These are phyloP conservation scores for Spinacia oleracea DNA, from an alignment of 179 eudicot species.

Conservation along the genomic window DNA sequence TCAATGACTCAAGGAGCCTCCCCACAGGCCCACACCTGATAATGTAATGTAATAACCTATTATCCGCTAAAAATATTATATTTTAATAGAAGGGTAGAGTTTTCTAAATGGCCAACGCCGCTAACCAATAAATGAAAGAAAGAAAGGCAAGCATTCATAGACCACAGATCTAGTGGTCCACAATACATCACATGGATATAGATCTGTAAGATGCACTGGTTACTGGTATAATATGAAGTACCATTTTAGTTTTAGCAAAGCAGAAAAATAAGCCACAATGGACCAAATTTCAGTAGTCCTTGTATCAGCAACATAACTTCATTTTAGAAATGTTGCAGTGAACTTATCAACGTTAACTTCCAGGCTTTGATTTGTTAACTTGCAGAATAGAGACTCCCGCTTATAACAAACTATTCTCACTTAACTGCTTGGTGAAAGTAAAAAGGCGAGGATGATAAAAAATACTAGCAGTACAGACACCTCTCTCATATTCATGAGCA, in stretches of 20 bases:
- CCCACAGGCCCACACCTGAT: neutral
- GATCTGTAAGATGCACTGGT: neutral
- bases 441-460: neutral
- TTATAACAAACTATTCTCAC: neutral
- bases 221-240: neutral
- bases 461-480: neutral
- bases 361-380: neutral
- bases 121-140: neutral
- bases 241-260: constrained; percentile 3
- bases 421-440: neutral
- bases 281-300: neutral
- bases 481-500: neutral
- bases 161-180: neutral
- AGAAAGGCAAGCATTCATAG: neutral
- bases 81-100: neutral
- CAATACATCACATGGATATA: neutral
- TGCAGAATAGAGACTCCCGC: too few species aligned
- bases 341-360: neutral
- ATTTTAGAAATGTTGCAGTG: too few species aligned
- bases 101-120: neutral
- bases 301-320: neutral
- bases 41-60: neutral
- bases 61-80: neutral
- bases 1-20: constrained; percentile 2
- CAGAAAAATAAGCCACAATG: neutral